These are phyloP conservation scores for Camellia lanceoleosa DNA, from an alignment of 148 eudicot genomes.

Conservation along the genomic window DNA sequence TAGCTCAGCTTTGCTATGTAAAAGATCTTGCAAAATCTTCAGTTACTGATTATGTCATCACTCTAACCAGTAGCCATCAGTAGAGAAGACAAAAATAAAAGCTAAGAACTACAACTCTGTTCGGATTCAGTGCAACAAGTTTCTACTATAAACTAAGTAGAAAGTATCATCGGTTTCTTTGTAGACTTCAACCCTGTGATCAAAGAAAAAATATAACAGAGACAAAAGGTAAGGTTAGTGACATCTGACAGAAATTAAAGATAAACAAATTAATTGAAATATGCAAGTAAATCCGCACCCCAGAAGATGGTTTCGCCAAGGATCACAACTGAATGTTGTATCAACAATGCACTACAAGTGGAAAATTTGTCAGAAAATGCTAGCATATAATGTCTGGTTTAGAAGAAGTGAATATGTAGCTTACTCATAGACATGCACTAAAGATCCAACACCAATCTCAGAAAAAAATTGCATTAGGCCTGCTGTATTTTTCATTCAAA, in stretches of 20 bases:
- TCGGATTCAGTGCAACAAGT: constrained; percentile 28
- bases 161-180: constrained; percentile 30
- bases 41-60: constrained; percentile 25
- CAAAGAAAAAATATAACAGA: constrained; percentile 2
- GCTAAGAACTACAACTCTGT: constrained; percentile 27
- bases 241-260: constrained; percentile 1
- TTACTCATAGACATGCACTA: constrained; percentile 65
- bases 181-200: constrained; percentile 51
- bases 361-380: constrained; percentile 6
- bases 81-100: constrained; percentile 21
- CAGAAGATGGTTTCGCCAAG: constrained; percentile 36
- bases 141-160: constrained; percentile 40
- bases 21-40: constrained; percentile 17
- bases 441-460: constrained; percentile 56
- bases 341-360: constrained; percentile 39
- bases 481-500: constrained; percentile 48
- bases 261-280: not conserved
- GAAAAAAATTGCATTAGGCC: constrained; percentile 56
- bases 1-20: constrained; percentile 9
- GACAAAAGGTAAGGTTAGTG: not conserved
- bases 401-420: constrained; percentile 16
- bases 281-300: constrained; percentile 24
- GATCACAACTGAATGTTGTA: constrained; percentile 41
- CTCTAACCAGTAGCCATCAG: constrained; percentile 43
- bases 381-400: not conserved